Conservation (phyloP, 2,329 filamentous ascomycete species). For the Lasiodiplodia hormozganensis region DNA sequence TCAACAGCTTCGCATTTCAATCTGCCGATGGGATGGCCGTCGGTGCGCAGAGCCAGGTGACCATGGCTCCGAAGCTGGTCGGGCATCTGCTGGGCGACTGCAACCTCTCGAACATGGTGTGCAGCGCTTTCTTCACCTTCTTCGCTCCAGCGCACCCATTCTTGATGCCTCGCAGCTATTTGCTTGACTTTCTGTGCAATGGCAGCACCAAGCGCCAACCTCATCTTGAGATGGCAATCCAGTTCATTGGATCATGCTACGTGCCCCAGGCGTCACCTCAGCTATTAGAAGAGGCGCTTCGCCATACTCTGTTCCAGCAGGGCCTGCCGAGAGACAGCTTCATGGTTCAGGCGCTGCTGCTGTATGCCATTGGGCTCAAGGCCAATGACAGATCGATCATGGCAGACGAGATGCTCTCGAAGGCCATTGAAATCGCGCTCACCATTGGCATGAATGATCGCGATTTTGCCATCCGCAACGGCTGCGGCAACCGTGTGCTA, state of each 20-base stretch:
- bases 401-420: slow-evolving; percentile 70
- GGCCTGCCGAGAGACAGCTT: slow-evolving; percentile 53
- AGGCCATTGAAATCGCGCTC: slow-evolving; percentile 74
- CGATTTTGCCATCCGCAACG: slow-evolving; percentile 69
- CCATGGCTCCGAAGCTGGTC: neutral
- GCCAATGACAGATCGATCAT: slow-evolving; percentile 74
- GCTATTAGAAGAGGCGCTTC: slow-evolving; percentile 50
- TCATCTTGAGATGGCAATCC: slow-evolving; percentile 62
- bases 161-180: slow-evolving; percentile 56
- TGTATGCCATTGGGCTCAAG: slow-evolving; percentile 80
- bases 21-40: neutral
- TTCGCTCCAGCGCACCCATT: slow-evolving; percentile 64
- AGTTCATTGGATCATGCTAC: slow-evolving; percentile 64
- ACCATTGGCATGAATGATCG: slow-evolving; percentile 77
- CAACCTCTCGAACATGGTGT: neutral
- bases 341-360: slow-evolving; percentile 77
- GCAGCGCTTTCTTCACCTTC: slow-evolving; percentile 59
- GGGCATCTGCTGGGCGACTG: neutral
- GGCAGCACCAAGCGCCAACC: slow-evolving; percentile 36
- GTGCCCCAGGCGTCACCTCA: slow-evolving; percentile 54
- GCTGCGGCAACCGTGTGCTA: slow-evolving; percentile 68
- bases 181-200: slow-evolving; percentile 50
- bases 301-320: slow-evolving; percentile 41
- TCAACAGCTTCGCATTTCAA: neutral
- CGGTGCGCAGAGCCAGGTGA: neutral